Conservation (phyloP, 495 filamentous ascomycete species). For the Amphirosellinia nigrospora region DNA sequence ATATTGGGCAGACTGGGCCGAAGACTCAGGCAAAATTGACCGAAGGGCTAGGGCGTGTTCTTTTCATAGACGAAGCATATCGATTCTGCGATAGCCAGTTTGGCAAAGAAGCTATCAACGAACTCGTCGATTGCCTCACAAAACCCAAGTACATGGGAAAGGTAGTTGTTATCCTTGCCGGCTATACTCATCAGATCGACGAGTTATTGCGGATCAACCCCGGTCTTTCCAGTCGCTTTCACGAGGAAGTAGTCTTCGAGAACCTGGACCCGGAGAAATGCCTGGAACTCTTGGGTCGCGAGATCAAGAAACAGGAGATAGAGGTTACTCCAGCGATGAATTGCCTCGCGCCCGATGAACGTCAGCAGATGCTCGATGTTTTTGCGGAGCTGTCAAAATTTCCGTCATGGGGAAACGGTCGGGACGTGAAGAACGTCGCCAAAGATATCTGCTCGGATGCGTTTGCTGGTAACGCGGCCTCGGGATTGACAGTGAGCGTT, state of each 20-base stretch:
- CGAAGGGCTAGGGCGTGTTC: slow-evolving; percentile 60
- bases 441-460: no score
- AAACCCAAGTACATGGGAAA: slow-evolving; percentile 64
- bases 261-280: slow-evolving; percentile 52
- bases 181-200: slow-evolving; percentile 72
- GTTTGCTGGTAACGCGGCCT: no score
- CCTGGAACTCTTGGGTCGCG: slow-evolving; percentile 49
- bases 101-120: slow-evolving; percentile 71
- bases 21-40: slow-evolving; percentile 62
- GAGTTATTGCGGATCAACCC: slow-evolving; percentile 64
- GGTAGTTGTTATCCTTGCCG: slow-evolving; percentile 73
- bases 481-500: no score
- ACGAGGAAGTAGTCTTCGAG: slow-evolving; percentile 60
- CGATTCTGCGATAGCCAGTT: slow-evolving; percentile 61
- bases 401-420: no score
- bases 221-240: slow-evolving; percentile 64
- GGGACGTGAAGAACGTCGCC: no score
- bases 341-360: slow-evolving; percentile 5
- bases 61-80: slow-evolving; percentile 70
- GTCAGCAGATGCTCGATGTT: no score
- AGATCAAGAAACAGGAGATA: slow-evolving; percentile 8
- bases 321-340: slow-evolving; percentile 11
- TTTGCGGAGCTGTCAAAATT: no score
- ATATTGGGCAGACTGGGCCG: slow-evolving; percentile 64
- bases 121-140: slow-evolving; percentile 69